These are phyloP conservation scores for Coelastrella sp. DNA, from an alignment of 139 green algal species.

Conservation along the genomic window DNA sequence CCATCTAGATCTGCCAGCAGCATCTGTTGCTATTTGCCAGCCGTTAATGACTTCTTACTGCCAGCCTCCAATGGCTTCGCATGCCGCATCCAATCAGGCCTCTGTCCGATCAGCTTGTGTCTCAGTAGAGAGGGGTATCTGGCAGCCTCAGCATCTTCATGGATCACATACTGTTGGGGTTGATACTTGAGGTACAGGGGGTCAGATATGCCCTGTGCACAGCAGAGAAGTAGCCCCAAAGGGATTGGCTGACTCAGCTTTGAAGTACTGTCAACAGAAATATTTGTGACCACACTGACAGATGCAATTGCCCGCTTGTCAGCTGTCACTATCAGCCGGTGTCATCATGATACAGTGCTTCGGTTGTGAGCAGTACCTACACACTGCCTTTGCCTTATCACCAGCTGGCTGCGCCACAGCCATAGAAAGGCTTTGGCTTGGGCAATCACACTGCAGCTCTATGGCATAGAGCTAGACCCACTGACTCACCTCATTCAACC, in stretches of 20 bases:
- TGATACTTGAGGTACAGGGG: constrained; percentile 38
- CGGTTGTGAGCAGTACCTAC: too few species aligned
- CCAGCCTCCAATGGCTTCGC: too few species aligned
- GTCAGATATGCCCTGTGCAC: constrained; percentile 39
- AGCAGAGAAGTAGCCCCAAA: background rate
- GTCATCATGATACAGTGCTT: too few species aligned
- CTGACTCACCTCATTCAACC: constrained; percentile 45
- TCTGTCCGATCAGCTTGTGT: constrained; percentile 22
- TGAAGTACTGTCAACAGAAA: too few species aligned
- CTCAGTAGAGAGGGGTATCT: constrained; percentile 26
- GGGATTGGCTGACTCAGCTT: background rate
- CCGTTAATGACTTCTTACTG: too few species aligned
- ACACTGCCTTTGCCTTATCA: too few species aligned
- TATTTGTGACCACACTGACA: background rate
- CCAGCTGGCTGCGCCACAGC: background rate
- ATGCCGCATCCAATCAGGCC: constrained; percentile 37
- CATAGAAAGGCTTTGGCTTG: background rate
- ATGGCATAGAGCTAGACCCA: background rate
- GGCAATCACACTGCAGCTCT: background rate
- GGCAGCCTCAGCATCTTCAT: constrained; percentile 37
- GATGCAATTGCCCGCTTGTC: too few species aligned
- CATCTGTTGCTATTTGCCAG: too few species aligned
- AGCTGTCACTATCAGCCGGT: too few species aligned
- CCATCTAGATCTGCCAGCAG: too few species aligned
- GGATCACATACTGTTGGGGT: constrained; percentile 12